Base-by-base conservation (phyloP, 1,284 basidiomycete species). In the Cryptococcus sp. region DNA sequence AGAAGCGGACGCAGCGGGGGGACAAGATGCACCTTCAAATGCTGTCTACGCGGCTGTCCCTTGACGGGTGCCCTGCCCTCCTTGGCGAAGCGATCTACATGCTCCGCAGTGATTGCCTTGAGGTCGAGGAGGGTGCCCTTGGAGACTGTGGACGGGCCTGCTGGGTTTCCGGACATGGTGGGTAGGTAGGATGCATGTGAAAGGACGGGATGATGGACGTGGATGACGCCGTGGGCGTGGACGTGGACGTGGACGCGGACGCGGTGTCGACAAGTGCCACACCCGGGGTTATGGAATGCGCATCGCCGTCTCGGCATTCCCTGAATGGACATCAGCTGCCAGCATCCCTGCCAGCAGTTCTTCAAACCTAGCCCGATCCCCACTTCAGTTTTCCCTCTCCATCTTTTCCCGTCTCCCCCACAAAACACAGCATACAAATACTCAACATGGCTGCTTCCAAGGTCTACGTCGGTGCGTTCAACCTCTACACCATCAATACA, bases 81-180 rank as follows among this genome's bases (percentile, higher is more conserved):
- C 55, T 72, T 73, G 12, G 67, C 60, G 48, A 78, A 73, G 21
- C 61, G 56, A 51, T 73, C 71, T n/a, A 66, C 68, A 64, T 78
- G 74, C 50, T 78, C 75, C 1, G 75, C 76, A 15, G 75, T 70
- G 42, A 78, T 67, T 1, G 74, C 71, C 56, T 70, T 76, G 57
- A 78, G 69, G 13, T 75, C 75, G 38, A 75, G 67, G 1, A 77
- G 53, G 9, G 64, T 73, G 1, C 60, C 67, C 39, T 72, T 70
- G 13, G 74, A 72, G 52, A 72, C 64, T 44, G 52, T 61, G 12
- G 60, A 62, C 12, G 59, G 59, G 15, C 52, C 59, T 21, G 50
- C 37, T 33, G 16, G 13, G 40, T 21, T 42, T 8, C 44, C 28
- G 28, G 28, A 33, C 28, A 33, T 33, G 28, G 5, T 33, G 44